Evolutionary conservation across 768 basidiomycete species (phyloP).

Genomic region (Hygrocybe punicea): DNA sequence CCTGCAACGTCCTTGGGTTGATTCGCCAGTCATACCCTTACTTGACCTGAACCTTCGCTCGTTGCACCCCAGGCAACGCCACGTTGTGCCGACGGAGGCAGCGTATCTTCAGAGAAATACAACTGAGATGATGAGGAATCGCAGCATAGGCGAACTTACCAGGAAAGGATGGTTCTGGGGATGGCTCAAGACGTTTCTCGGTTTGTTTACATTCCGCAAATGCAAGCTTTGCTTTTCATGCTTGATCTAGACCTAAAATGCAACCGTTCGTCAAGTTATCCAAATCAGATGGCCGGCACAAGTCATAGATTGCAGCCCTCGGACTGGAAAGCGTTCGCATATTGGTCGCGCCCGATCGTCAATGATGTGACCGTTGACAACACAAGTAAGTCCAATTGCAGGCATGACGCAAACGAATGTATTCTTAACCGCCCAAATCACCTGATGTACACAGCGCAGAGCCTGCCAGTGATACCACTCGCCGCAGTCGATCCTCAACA

Average conservation of each 20-base stretch:
- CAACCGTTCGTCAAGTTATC: not conserved
- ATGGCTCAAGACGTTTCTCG: constrained; percentile 2
- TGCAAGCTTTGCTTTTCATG: not conserved
- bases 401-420: not conserved
- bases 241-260: not conserved
- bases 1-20: constrained; percentile 17
- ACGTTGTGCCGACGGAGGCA: not conserved
- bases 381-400: constrained; percentile 36
- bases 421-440: not conserved
- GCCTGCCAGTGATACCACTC: constrained; percentile 22
- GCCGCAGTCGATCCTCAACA: constrained; percentile 26
- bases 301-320: constrained; percentile 18
- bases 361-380: constrained; percentile 41
- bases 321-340: constrained; percentile 56
- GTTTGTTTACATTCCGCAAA: not conserved
- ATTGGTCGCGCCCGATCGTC: constrained; percentile 49
- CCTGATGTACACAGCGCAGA: not conserved
- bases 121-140: not conserved
- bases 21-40: constrained; percentile 13
- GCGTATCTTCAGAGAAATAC: not conserved
- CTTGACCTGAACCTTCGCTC: not conserved
- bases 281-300: not conserved
- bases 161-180: constrained; percentile 10
- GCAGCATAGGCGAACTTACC: not conserved
- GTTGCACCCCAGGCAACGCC: not conserved